Evolutionary conservation across 108 stramenopile genomes (phyloP).

Genomic region (Pseudonitzschia pungens): DNA sequence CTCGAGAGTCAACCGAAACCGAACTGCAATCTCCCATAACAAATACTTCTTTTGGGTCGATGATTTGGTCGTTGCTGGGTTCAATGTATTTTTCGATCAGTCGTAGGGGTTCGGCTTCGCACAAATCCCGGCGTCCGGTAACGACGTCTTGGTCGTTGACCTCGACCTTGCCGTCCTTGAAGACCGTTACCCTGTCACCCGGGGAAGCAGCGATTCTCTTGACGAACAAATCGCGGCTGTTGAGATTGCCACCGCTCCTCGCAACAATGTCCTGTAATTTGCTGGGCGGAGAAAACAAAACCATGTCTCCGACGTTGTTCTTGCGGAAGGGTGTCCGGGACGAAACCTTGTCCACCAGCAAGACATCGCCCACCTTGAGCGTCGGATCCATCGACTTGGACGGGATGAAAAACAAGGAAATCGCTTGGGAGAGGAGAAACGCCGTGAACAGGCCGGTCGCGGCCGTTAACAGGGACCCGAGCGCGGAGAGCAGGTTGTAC

Average conservation of each 20-base stretch:
- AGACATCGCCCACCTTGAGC: slow-evolving; percentile 52
- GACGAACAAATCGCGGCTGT: slow-evolving; percentile 57
- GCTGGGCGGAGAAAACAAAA: slow-evolving; percentile 53
- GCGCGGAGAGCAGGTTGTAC: slow-evolving; percentile 58
- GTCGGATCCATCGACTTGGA: slow-evolving; percentile 67
- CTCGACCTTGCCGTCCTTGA: slow-evolving; percentile 33
- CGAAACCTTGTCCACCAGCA: slow-evolving; percentile 65
- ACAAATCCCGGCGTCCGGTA: slow-evolving; percentile 34
- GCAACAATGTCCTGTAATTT: slow-evolving; percentile 44
- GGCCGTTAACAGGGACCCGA: slow-evolving; percentile 51
- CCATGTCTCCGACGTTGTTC: slow-evolving; percentile 42
- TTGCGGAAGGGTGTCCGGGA: slow-evolving; percentile 27
- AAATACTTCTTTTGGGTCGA: slow-evolving; percentile 35
- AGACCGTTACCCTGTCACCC: slow-evolving; percentile 53
- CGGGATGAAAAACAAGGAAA: slow-evolving; percentile 61
- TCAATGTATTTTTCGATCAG: slow-evolving; percentile 46
- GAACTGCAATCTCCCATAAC: slow-evolving; percentile 68
- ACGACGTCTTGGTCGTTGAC: slow-evolving; percentile 38
- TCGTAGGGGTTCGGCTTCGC: slow-evolving; percentile 44
- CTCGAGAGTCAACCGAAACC: slow-evolving; percentile 66
- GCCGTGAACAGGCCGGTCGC: slow-evolving; percentile 43
- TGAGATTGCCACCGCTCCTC: slow-evolving; percentile 37
- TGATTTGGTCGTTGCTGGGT: slow-evolving; percentile 15
- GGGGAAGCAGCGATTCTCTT: slow-evolving; percentile 62
- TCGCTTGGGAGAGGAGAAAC: slow-evolving; percentile 45